Percentiles rank a stretch among this genome's conserved stretches.
phyloP scores from a whole-genome alignment of 192 early-diverging fungal species.

The Linnemannia zychae region DNA sequence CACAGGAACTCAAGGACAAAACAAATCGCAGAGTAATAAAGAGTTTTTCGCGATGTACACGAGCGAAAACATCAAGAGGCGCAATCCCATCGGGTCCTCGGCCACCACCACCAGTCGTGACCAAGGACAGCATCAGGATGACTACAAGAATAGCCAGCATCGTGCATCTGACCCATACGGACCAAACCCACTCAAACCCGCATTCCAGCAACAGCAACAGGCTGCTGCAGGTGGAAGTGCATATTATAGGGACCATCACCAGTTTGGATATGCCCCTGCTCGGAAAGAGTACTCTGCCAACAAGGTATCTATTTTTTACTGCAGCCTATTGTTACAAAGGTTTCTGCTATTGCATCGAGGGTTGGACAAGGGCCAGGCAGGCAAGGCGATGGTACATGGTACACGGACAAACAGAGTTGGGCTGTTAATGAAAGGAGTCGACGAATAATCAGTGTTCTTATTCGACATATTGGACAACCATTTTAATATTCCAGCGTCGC shows the following conservation, averaged over 20 bases:
- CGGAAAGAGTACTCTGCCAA: slow-evolving; percentile 60
- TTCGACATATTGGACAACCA: background rate
- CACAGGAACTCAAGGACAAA: background rate
- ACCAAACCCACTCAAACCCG: slow-evolving; percentile 44
- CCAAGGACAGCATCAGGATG: slow-evolving; percentile 14
- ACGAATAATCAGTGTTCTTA: background rate
- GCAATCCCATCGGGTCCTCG: slow-evolving; percentile 21
- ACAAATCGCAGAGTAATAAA: background rate
- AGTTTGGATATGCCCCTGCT: slow-evolving; percentile 4
- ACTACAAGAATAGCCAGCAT: background rate
- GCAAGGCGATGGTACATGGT: too few species aligned
- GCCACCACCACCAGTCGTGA: background rate
- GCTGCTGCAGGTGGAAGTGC: background rate
- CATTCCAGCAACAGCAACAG: slow-evolving; percentile 47
- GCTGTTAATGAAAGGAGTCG: background rate
- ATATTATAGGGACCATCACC: slow-evolving; percentile 40
- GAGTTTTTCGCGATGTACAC: slow-evolving; percentile 34
- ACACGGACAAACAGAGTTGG: too few species aligned
- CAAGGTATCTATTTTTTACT: slow-evolving; percentile 43
- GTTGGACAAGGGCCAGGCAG: too few species aligned
- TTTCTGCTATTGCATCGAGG: background rate
- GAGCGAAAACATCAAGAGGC: slow-evolving; percentile 49
- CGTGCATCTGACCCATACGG: slow-evolving; percentile 36
- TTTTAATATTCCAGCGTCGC: background rate
- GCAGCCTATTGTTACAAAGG: background rate